Conservation (phyloP, 1,284 basidiomycete genomes). For the Apiotrichum laibachii region DNA sequence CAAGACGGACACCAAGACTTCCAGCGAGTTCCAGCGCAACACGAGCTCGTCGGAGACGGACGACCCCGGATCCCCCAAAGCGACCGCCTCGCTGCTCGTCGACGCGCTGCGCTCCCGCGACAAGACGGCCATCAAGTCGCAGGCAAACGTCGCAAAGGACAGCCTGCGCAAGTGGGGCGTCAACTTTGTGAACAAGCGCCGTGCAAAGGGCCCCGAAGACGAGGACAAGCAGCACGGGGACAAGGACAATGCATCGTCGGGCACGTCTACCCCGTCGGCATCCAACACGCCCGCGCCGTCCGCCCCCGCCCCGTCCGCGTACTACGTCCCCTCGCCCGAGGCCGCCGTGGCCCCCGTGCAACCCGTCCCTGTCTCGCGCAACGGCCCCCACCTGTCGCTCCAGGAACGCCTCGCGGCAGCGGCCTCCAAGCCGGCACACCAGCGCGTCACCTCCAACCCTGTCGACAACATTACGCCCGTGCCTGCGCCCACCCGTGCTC, state of each 20-base stretch:
- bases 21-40: neutral
- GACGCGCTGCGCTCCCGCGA: slow-evolving; percentile 64
- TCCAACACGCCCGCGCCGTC: slow-evolving; percentile 3
- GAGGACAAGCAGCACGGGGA: too few relatives aligned
- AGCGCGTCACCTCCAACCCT: neutral
- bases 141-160: slow-evolving; percentile 64
- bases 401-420: slow-evolving; percentile 43
- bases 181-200: slow-evolving; percentile 56
- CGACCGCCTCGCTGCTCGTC: too few relatives aligned
- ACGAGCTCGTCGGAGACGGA: too few relatives aligned
- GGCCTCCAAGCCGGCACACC: neutral
- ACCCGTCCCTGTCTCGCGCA: too few relatives aligned
- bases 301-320: slow-evolving; percentile 9
- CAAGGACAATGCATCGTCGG: too few relatives aligned
- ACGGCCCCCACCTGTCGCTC: slow-evolving; percentile 16
- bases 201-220: slow-evolving; percentile 9
- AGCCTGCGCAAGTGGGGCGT: slow-evolving; percentile 83
- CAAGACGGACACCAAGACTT: neutral
- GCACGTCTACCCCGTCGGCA: too few relatives aligned
- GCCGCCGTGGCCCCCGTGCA: neutral
- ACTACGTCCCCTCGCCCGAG: slow-evolving; percentile 38
- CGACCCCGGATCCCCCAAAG: too few relatives aligned
- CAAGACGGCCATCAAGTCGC: slow-evolving; percentile 74
- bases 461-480: neutral
- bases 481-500: neutral